Conservation (phyloP, 805 yeast species). For the Starmera amethionina region DNA sequence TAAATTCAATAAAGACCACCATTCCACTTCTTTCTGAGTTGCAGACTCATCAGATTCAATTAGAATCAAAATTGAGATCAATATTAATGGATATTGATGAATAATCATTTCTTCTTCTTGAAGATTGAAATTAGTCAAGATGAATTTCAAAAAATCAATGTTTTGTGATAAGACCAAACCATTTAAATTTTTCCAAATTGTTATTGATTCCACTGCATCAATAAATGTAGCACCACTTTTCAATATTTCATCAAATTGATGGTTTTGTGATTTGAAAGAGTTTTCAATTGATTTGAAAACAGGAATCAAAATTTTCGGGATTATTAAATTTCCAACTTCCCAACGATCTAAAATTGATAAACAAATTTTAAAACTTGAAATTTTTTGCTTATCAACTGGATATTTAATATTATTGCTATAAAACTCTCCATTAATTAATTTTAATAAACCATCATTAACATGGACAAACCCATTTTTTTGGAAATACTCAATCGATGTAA, state of each 20-base stretch:
- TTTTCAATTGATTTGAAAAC: conserved; percentile 40
- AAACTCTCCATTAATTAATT: conserved; percentile 28
- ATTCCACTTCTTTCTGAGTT: conserved; percentile 6
- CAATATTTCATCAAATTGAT: conserved; percentile 34
- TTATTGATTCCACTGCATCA: conserved; percentile 75
- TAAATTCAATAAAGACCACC: conserved; percentile 31
- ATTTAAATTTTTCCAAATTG: conserved; percentile 64
- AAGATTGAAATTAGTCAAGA: conserved; percentile 57
- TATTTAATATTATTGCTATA: conserved; percentile 3
- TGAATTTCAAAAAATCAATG: conserved; percentile 44
- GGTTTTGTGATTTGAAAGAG: conserved; percentile 14
- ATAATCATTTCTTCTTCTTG: conserved; percentile 81
- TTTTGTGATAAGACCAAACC: conserved; percentile 29
- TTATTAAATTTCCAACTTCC: conserved; percentile 78
- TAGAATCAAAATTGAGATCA: conserved; percentile 36
- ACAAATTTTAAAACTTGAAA: conserved; percentile 53
- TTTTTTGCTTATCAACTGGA: conserved; percentile 22
- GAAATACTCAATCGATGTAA: conserved; percentile 37
- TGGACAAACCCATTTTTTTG: conserved; percentile 40
- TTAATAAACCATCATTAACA: conserved; percentile 43
- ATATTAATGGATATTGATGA: conserved; percentile 64
- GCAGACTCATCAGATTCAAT: conserved; percentile 3
- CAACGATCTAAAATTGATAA: conserved; percentile 81
- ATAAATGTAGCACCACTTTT: conserved; percentile 60
- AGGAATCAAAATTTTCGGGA: conserved; percentile 64